Evolutionary conservation across 2,329 filamentous ascomycete species (phyloP).

Genomic region (Fusarium devonianum): DNA sequence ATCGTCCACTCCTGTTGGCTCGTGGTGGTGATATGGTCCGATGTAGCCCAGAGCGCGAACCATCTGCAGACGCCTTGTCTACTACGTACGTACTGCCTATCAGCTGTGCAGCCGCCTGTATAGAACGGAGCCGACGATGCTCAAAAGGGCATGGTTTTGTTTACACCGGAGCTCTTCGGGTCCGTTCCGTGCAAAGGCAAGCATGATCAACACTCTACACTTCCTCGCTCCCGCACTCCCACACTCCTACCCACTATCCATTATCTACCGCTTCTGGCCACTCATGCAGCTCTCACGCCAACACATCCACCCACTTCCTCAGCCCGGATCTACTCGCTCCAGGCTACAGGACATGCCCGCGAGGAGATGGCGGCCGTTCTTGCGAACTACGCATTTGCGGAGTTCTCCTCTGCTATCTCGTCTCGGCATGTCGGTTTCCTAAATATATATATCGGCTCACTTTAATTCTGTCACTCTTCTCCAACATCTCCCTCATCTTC

Average conservation of each 20-base stretch:
- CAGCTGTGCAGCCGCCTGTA: too few relatives aligned
- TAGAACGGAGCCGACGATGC: background rate
- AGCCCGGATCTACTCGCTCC: conserved; percentile 1
- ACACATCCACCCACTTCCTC: background rate
- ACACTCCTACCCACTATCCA: background rate
- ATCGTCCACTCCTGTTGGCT: background rate
- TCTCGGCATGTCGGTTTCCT: conserved; percentile 13
- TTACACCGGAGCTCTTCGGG: background rate
- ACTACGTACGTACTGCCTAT: background rate
- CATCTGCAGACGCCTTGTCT: background rate
- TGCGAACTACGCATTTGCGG: conserved; percentile 32
- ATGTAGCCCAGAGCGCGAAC: background rate
- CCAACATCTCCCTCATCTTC: background rate
- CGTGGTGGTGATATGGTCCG: background rate
- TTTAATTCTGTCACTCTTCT: conserved; percentile 6
- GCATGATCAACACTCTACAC: conserved; percentile 24
- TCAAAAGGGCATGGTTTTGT: background rate
- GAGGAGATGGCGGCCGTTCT: conserved; percentile 14
- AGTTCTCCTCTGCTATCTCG: background rate
- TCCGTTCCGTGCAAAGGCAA: conserved; percentile 23
- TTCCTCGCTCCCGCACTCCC: background rate
- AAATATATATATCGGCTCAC: too few relatives aligned
- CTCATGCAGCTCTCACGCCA: conserved; percentile 8
- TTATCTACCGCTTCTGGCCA: too few relatives aligned
- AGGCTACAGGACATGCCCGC: too few relatives aligned